Evolutionary conservation across 1,139 yeast genomes (phyloP), one percentile per base, ranked within the genome.

Genomic region (Candida sanyaensis): DNA sequence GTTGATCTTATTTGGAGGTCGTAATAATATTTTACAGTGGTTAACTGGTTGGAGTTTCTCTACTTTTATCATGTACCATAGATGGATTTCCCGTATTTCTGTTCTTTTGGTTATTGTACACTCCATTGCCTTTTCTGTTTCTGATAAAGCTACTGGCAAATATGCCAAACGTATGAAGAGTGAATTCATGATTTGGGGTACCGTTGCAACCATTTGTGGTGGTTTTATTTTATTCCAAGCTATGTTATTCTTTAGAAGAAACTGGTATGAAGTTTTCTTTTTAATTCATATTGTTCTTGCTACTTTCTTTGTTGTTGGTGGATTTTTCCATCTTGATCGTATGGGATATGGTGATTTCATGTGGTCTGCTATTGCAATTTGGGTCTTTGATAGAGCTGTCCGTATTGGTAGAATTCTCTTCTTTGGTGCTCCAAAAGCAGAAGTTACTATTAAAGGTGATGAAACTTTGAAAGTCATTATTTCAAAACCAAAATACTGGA

Each of bases 151-250:
- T 17, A 38, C 48, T 26, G 51, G 48, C 4, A 51, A 59, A 27
- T 63, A 60, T 28, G 6, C 41, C 1, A 26, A 31, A 12, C 48
- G 51, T 32, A 49, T 49, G 65, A 61, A 45, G 33, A 41, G 4
- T 37, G 36, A 24, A 10, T 57, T 81, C 59, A 62, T 71, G 52
- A 55, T 54, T 51, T 79, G 81, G 71, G 95, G 93, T 44, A 68
- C 69, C 2, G 62, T 67, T 8, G 66, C 71, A 2, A 63, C 73
- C 28, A 57, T 62, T 41, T 62, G 66, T 12, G 73, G 73, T 5
- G 63, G 67, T 46, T 53, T 73, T 33, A 63, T 68, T 44, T 59
- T 62, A 52, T 58, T 58, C 37, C 79, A 65, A 56, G 72, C 77
- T 1, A 52, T 77, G 41, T 61, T 69, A 39, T 57, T 51, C 41